These are phyloP conservation scores for Cucumis sativus DNA, from an alignment of 306 rosid genomes.

Conservation along the genomic window Cucumber_9930_V3 NC_026655.2:23149501-23150000, in stretches of 20 bases:
- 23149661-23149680: no score
- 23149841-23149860: neutral
- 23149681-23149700: neutral
- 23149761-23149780: neutral
- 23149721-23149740: neutral
- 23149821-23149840: neutral
- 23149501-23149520: constrained; percentile 29
- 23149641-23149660: neutral
- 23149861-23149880: neutral
- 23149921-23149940: neutral
- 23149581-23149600: neutral
- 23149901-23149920: no score
- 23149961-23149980: neutral
- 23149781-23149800: neutral
- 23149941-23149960: neutral
- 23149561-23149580: no score
- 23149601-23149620: neutral
- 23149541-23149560: neutral
- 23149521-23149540: neutral
- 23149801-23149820: neutral
- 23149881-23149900: no score
- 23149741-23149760: neutral
- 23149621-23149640: neutral
- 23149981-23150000: neutral
- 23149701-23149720: neutral